Conservation (phyloP, 306 rosid genomes). For the Vigna hirtella region DNA sequence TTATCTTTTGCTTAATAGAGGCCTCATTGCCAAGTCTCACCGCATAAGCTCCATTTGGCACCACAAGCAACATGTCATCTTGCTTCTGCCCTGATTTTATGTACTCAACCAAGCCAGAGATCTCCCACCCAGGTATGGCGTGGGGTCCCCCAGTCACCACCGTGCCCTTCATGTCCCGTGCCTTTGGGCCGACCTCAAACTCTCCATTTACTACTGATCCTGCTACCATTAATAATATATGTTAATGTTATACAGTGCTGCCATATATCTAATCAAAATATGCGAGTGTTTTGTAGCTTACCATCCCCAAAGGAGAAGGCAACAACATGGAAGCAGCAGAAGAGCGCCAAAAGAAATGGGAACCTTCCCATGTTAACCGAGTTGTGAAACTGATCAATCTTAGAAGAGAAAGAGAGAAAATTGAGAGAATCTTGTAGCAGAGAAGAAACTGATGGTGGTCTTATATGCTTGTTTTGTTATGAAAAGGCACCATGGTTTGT, state of each 20-base stretch:
- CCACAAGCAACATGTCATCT: slow-evolving; percentile 96
- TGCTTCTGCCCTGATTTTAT: slow-evolving; percentile 92
- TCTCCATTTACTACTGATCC: slow-evolving; percentile 69
- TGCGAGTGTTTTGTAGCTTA: slow-evolving; percentile 34
- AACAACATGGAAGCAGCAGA: slow-evolving; percentile 52
- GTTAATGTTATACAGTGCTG: no score
- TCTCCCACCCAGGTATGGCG: slow-evolving; percentile 84
- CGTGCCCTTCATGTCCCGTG: slow-evolving; percentile 70
- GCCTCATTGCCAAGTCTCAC: slow-evolving; percentile 97
- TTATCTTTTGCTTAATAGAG: slow-evolving; percentile 68
- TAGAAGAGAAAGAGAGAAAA: background rate
- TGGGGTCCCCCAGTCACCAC: slow-evolving; percentile 66
- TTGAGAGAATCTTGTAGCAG: slow-evolving; percentile 2
- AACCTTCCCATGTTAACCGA: slow-evolving; percentile 41
- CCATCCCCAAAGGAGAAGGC: slow-evolving; percentile 62
- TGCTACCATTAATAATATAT: background rate
- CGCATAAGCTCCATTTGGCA: slow-evolving; percentile 91
- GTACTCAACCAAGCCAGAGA: slow-evolving; percentile 86
- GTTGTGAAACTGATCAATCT: background rate
- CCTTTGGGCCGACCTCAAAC: slow-evolving; percentile 80
- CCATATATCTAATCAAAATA: background rate
- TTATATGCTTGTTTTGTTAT: slow-evolving; percentile 58
- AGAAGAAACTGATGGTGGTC: slow-evolving; percentile 9
- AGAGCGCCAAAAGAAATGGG: slow-evolving; percentile 51
- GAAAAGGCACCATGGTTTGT: slow-evolving; percentile 43